Percentiles rank a stretch among this genome's conserved stretches.
Conservation (phyloP, 2,329 filamentous ascomycete genomes). For the Xylaria polymorpha region DNA sequence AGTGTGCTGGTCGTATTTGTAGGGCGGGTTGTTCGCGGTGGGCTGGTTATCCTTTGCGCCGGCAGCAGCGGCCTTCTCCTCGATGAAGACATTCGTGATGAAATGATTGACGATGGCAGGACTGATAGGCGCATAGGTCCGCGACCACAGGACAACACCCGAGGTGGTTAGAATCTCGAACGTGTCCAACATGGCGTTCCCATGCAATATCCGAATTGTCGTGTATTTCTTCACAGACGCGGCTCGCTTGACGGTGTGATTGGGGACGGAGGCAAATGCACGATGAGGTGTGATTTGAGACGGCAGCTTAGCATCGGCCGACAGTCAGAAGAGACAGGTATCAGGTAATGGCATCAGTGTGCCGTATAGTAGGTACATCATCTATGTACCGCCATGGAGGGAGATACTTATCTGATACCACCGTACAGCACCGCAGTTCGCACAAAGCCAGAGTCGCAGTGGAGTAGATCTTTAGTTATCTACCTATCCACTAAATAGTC, state of each 20-base stretch:
- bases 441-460: background rate
- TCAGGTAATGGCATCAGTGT: background rate
- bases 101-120: constrained; percentile 90
- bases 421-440: background rate
- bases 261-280: constrained; percentile 32
- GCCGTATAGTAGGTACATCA: background rate
- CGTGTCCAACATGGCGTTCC: constrained; percentile 81
- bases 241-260: constrained; percentile 21
- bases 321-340: background rate
- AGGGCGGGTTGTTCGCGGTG: constrained; percentile 75
- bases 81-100: constrained; percentile 97
- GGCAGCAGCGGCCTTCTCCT: constrained; percentile 79
- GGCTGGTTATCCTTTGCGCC: constrained; percentile 69
- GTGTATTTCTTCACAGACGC: background rate
- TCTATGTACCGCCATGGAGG: background rate
- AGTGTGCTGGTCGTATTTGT: constrained; percentile 92
- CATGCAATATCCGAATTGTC: constrained; percentile 14
- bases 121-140: constrained; percentile 82
- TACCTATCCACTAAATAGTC: background rate
- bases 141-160: constrained; percentile 96
- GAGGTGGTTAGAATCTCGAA: constrained; percentile 98
- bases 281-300: constrained; percentile 40
- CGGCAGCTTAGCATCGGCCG: constrained; percentile 21
- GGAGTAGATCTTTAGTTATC: background rate
- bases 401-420: background rate